Evolutionary conservation across 2,329 filamentous ascomycete species (phyloP), one percentile per base, ranked within the genome.

Genomic region (Pseudogymnoascus sp.): DNA sequence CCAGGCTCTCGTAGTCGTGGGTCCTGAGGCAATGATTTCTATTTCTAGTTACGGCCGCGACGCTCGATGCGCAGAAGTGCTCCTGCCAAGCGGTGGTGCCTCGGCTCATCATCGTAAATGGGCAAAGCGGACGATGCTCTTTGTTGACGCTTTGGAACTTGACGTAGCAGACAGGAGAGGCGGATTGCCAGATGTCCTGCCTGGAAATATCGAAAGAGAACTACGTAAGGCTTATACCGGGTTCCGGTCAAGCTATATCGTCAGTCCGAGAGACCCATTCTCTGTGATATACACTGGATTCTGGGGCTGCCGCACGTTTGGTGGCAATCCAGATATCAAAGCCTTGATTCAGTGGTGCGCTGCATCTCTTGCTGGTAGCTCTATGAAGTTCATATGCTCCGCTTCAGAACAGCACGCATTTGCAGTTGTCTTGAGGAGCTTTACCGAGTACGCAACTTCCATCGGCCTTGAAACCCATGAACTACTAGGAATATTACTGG

Each of bases 241-340:
- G 6, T 50, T 50, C 25, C 7, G 43, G 3, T 9, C 43, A 50
- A 50, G 25, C 8, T 2, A 12, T 50, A 12, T 18, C 16, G 25
- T 25, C 16, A 12, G n/a, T 25, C 43, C n/a, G 14, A 18, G 43
- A 18, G 25, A 50, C 0, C 43, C 43, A 50, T 50, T 16, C 7
- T 50, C 43, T 25, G 25, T 50, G n/a, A 50, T 50, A 50, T 50
- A 50, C n/a, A 50, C 43, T 50, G 43, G 43, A 8, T 50, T 50
- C 8, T 50, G 43, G 43, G 43, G 43, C 3, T 50, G 43, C n/a
- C 25, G 43, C 22, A 50, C 43, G 30, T 50, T 50, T 30, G 43
- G 43, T 50, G 43, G 43, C 8, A 50, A 50, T 50, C 25, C 43
- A 2, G 43, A 16, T n/a, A 30, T 50, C 5, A 50, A 50, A 50